Conservation (phyloP, 106 monocot genomes). For the Dendrobium chrysotoxum region DNA sequence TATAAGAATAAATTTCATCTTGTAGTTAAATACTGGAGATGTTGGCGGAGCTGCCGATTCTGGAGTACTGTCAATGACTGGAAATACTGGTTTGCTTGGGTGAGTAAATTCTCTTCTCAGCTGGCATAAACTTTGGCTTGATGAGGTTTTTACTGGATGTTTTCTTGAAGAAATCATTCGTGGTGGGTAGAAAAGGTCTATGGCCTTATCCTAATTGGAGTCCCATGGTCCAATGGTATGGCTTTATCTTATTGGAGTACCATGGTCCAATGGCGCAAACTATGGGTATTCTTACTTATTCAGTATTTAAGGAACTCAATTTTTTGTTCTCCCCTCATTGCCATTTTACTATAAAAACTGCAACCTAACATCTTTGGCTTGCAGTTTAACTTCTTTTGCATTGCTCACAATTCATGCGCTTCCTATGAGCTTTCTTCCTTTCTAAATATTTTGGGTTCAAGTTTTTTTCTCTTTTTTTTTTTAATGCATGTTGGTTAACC, state of each 20-base stretch:
- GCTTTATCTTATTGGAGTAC: too few species aligned
- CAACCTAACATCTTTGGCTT: background rate
- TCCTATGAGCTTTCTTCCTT: background rate
- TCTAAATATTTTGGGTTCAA: background rate
- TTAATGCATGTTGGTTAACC: background rate
- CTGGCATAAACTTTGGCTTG: background rate
- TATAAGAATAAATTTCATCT: background rate
- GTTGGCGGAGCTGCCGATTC: constrained; percentile 13
- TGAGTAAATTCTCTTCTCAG: constrained; percentile 18
- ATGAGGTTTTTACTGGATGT: background rate
- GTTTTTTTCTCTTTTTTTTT: background rate
- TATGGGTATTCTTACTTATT: background rate
- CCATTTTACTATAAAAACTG: background rate
- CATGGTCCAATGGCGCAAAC: too few species aligned
- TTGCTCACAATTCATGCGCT: background rate
- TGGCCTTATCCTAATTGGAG: too few species aligned
- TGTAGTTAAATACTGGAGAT: constrained; percentile 75
- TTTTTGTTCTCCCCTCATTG: background rate
- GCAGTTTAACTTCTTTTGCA: background rate
- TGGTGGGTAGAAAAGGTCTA: too few species aligned
- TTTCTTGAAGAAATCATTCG: background rate
- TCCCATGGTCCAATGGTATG: too few species aligned
- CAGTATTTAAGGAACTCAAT: background rate
- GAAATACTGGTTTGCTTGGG: constrained; percentile 84
- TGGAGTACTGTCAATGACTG: constrained; percentile 48